Percentiles rank a stretch among this genome's conserved stretches.
Evolutionary conservation across 352 stramenopile genomes (phyloP).

Genomic region (Thalassiosira exigua): DNA sequence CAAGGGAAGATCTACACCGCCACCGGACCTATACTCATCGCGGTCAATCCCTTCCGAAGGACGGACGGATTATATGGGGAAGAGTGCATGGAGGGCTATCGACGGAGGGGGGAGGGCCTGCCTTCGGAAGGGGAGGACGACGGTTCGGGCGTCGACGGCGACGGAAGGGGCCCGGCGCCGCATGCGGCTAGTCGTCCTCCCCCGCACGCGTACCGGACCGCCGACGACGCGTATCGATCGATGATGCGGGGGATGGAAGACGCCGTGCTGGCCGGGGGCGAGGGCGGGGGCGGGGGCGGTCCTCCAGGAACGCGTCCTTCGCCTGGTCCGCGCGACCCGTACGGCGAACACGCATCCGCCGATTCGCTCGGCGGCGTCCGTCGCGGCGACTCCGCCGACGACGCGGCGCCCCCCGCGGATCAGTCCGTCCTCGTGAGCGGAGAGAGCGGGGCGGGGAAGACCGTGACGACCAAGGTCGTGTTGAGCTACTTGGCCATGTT

Average conservation of each 20-base stretch:
- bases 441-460: constrained; percentile 95
- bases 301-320: no score
- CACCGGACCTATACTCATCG: constrained; percentile 81
- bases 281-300: neutral
- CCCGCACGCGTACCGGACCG: constrained; percentile 73
- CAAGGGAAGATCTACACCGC: constrained; percentile 83
- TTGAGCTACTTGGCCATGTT: constrained; percentile 95
- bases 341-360: neutral
- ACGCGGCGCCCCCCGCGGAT: constrained; percentile 78
- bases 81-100: constrained; percentile 72
- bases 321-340: neutral
- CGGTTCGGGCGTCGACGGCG: neutral
- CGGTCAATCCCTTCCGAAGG: constrained; percentile 73
- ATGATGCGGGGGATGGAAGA: constrained; percentile 66
- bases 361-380: neutral
- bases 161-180: neutral
- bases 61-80: constrained; percentile 61
- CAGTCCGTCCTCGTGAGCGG: constrained; percentile 92
- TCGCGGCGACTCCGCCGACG: constrained; percentile 1
- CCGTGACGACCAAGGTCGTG: constrained; percentile 96
- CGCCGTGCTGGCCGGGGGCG: constrained; percentile 26
- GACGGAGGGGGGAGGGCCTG: constrained; percentile 56
- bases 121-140: neutral
- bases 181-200: neutral
- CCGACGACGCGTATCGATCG: constrained; percentile 73